Base-by-base conservation (phyloP, 306 rosid genomes). In the Crataegus laevigata region DNA sequence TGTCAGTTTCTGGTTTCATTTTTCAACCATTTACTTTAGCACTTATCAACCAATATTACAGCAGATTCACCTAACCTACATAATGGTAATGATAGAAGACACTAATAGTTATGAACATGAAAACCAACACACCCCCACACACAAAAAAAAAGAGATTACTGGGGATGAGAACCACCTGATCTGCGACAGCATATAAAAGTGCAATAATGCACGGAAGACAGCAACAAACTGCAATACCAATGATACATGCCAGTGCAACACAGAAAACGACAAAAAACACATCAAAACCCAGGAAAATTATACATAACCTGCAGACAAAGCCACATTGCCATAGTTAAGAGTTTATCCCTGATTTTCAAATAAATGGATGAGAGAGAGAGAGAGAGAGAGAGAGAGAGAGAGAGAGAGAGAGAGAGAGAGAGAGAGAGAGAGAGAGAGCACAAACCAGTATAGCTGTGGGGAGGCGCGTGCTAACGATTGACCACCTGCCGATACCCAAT, bases 261-360 rank as follows among this genome's bases (percentile, higher is more conserved):
- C 97, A 91, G 90, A 91, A 94, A 75, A 94, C 89, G 55, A 94
- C 98, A 89, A 94, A 94, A 91, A 94, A 91, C 82, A 94, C 98
- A 77, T 94, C 98, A 80, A 91, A 94, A 75, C 97, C 98, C 80
- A 94, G 89, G 87, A 94, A 94, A 65, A 90, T 77, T 88, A 94
- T 90, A 80, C 98, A 91, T 67, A 94, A 82, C 98, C 98, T 94
- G 94, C 90, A 88, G 71, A 77, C 58, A 70, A 86, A 51, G 76
- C 54, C 29, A 40, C 68, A 87, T 30, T 66, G 22, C 22, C 83
- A 70, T 65, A 69, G 78, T 73, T 83, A 71, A 38, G 72, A 69
- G 24, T 70, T n/a, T 43, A 43, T 64, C 62, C 66, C 75, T 60
- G 47, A 36, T 64, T 47, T 78, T 28, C 38, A 66, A 51, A 45